phyloP scores from a whole-genome alignment of 2,329 filamentous ascomycete genomes.

The Nemania diffusa region DNA sequence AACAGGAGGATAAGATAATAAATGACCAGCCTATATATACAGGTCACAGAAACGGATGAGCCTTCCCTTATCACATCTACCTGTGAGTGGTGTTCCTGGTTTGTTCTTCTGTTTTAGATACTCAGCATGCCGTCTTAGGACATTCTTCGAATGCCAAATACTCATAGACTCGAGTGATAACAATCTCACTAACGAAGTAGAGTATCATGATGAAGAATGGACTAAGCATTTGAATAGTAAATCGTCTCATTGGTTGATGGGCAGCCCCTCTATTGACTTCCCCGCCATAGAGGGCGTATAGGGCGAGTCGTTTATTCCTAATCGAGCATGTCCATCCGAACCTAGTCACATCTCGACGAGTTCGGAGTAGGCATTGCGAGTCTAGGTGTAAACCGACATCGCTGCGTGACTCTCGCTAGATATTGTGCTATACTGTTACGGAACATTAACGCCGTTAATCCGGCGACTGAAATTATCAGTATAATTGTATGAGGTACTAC shows the following conservation, averaged over 20 bases:
- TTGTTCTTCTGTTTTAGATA: slow-evolving; percentile 2
- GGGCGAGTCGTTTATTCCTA: slow-evolving; percentile 9
- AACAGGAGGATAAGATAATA: neutral
- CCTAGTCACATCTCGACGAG: neutral
- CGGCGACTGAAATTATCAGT: too few relatives aligned
- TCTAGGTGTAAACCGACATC: slow-evolving; percentile 29
- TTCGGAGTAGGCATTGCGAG: slow-evolving; percentile 7
- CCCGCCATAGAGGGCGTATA: slow-evolving; percentile 5
- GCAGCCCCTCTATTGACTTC: slow-evolving; percentile 18
- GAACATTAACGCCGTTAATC: too few relatives aligned
- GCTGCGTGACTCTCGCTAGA: slow-evolving; percentile 11
- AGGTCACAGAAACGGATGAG: neutral
- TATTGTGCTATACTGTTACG: too few relatives aligned
- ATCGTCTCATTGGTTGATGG: slow-evolving; percentile 18
- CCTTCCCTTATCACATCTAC: neutral
- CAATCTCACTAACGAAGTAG: slow-evolving; percentile 3
- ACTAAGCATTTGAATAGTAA: slow-evolving; percentile 13
- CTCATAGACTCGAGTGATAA: slow-evolving; percentile 1
- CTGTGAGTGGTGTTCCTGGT: neutral
- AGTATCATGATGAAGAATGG: neutral
- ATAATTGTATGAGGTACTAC: too few relatives aligned
- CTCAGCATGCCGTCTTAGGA: slow-evolving; percentile 2
- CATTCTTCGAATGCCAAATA: slow-evolving; percentile 10
- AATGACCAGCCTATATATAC: neutral
- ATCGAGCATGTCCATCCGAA: slow-evolving; percentile 44